Evolutionary conservation across 2,329 filamentous ascomycete species (phyloP).

Genomic region (Coniochaeta sp.): DNA sequence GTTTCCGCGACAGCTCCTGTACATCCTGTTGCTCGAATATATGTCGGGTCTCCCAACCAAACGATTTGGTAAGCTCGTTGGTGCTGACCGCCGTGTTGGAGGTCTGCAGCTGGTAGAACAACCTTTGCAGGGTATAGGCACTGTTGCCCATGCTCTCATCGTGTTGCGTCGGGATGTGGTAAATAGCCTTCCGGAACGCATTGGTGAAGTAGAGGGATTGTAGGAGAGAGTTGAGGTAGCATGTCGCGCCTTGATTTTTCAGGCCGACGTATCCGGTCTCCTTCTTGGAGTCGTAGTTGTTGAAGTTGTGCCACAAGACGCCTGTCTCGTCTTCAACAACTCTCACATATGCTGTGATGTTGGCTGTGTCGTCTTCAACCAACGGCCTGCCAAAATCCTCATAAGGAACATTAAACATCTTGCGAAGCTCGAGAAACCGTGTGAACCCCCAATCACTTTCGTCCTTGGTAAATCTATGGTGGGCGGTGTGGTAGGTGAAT

Average conservation of each 20-base stretch:
- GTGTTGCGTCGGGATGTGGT: constrained; percentile 88
- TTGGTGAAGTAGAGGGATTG: constrained; percentile 86
- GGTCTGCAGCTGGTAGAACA: constrained; percentile 93
- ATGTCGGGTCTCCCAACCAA: constrained; percentile 95
- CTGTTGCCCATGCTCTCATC: constrained; percentile 79
- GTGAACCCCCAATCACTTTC: constrained; percentile 99
- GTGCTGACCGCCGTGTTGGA: constrained; percentile 78
- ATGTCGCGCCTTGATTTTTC: constrained; percentile 92
- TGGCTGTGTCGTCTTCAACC: constrained; percentile 68
- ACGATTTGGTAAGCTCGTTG: constrained; percentile 89
- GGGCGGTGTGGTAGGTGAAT: constrained; percentile 73
- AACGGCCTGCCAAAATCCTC: constrained; percentile 62
- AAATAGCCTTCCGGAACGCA: constrained; percentile 92
- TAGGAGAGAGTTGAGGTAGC: constrained; percentile 77
- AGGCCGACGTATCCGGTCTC: constrained; percentile 95
- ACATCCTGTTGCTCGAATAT: constrained; percentile 99
- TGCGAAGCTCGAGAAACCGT: constrained; percentile 82
- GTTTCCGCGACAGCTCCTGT: constrained; percentile 88
- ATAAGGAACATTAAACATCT: constrained; percentile 74
- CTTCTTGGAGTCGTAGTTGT: constrained; percentile 97
- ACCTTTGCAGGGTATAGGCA: constrained; percentile 84
- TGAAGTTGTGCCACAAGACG: constrained; percentile 84
- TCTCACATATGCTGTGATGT: constrained; percentile 76
- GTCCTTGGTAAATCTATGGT: constrained; percentile 91
- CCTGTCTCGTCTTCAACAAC: constrained; percentile 82